Conservation (phyloP, 768 basidiomycete species). For the Boletus patriciae region DNA sequence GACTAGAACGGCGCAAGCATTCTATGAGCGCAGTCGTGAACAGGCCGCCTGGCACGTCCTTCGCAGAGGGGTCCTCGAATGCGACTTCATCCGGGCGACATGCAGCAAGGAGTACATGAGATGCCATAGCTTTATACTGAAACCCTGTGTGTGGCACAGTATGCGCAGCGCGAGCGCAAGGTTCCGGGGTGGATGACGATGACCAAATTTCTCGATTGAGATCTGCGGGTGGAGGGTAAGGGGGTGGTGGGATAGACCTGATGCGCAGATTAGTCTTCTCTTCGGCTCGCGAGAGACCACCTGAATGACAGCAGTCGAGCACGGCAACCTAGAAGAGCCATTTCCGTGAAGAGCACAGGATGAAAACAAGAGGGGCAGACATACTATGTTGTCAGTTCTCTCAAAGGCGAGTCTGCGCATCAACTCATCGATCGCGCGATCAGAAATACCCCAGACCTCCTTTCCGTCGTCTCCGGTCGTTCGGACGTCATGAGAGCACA, state of each 20-base stretch:
- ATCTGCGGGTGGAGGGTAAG: constrained; percentile 14
- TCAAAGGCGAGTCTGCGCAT: constrained; percentile 17
- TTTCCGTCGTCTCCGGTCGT: constrained; percentile 7
- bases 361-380: background rate
- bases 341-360: background rate
- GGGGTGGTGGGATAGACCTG: constrained; percentile 12
- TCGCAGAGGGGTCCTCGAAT: constrained; percentile 7
- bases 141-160: constrained; percentile 9
- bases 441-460: constrained; percentile 12
- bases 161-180: constrained; percentile 7
- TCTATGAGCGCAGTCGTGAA: constrained; percentile 22
- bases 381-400: constrained; percentile 22
- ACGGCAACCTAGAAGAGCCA: constrained; percentile 8
- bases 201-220: constrained; percentile 11
- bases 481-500: constrained; percentile 13
- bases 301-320: constrained; percentile 24
- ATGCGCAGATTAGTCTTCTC: background rate
- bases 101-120: constrained; percentile 23
- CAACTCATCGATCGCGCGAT: constrained; percentile 13
- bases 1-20: constrained; percentile 3
- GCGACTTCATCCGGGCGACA: constrained; percentile 18
- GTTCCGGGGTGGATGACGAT: constrained; percentile 1
- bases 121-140: constrained; percentile 20
- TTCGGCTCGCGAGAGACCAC: constrained; percentile 15
- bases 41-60: constrained; percentile 13